Evolutionary conservation across 495 filamentous ascomycete genomes (phyloP).

Genomic region (Penicillium herquei): DNA sequence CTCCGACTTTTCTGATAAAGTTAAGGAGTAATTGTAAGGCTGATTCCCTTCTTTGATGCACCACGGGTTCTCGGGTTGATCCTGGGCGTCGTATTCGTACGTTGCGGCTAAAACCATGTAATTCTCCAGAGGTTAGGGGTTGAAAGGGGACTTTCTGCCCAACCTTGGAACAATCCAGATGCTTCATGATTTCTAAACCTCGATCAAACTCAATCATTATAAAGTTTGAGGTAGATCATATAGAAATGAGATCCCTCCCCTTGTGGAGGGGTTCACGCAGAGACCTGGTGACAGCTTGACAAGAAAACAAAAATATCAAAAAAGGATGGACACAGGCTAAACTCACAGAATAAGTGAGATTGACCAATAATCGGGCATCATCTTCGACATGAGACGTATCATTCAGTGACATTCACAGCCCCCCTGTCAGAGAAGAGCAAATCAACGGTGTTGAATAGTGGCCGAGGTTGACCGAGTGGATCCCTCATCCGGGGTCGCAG

Average conservation of each 20-base stretch:
- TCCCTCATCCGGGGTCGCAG: constrained; percentile 12
- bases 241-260: background rate
- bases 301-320: background rate
- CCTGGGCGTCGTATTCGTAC: background rate
- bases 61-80: too few relatives aligned
- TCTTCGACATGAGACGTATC: background rate
- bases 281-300: constrained; percentile 9
- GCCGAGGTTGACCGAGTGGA: constrained; percentile 15
- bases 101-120: background rate
- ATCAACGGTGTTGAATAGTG: background rate
- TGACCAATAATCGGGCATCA: constrained; percentile 17
- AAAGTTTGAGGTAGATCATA: too few relatives aligned
- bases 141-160: too few relatives aligned
- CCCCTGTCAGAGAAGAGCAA: constrained; percentile 5
- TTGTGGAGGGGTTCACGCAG: constrained; percentile 8
- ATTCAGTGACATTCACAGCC: background rate
- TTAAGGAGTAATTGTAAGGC: background rate
- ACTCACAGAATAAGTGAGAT: background rate
- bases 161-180: too few relatives aligned
- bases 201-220: too few relatives aligned
- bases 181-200: too few relatives aligned
- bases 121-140: too few relatives aligned
- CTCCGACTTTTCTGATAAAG: constrained; percentile 16
- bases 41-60: background rate
- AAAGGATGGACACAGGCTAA: background rate